Evolutionary conservation across 2,329 filamentous ascomycete genomes (phyloP).

Genomic region (Ceratocystis smalleyi): DNA sequence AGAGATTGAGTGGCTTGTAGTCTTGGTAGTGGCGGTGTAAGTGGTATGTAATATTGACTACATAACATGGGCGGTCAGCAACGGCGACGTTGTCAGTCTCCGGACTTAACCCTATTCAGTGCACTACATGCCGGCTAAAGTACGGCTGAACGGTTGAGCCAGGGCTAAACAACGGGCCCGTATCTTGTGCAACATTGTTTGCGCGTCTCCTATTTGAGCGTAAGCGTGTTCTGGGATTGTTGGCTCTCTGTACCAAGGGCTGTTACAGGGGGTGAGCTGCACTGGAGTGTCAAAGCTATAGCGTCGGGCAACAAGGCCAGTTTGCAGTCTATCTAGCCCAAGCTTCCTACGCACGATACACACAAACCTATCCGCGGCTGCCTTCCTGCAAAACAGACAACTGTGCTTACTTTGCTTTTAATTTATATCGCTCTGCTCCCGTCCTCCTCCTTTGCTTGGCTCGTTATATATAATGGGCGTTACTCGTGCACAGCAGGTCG

Average conservation of each 20-base stretch:
- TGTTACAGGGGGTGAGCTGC: background rate
- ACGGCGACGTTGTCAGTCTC: background rate
- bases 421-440: background rate
- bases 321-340: background rate
- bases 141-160: background rate
- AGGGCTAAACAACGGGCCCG: no score
- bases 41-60: background rate
- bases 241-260: background rate
- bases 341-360: background rate
- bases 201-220: background rate
- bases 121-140: background rate
- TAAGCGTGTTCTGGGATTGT: background rate
- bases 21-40: background rate
- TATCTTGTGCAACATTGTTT: background rate
- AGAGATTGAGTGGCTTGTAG: background rate
- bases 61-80: background rate
- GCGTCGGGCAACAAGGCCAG: conserved; percentile 2
- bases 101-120: background rate
- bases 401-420: background rate
- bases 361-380: background rate
- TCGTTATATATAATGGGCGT: conserved; percentile 41
- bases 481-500: conserved; percentile 81
- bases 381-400: background rate
- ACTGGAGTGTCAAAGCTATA: background rate
- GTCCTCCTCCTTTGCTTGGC: background rate